Conservation (phyloP, 2,329 filamentous ascomycete species). For the Trichoderma sp. region DNA sequence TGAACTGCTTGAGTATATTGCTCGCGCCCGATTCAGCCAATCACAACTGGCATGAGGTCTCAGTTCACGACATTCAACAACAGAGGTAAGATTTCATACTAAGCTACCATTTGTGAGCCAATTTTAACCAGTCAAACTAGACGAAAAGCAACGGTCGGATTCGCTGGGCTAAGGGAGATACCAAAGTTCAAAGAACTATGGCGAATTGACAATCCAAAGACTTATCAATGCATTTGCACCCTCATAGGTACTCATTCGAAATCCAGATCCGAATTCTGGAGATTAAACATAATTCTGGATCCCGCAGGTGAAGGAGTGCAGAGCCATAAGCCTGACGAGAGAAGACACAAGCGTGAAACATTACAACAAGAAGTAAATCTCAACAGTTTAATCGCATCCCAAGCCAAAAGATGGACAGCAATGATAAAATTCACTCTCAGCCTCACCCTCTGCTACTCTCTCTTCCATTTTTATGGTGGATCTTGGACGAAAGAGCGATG, state of each 20-base stretch:
- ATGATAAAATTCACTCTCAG: background rate
- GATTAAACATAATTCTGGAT: background rate
- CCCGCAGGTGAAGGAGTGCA: background rate
- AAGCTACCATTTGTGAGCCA: background rate
- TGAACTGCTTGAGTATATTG: background rate
- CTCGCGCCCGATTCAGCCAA: background rate
- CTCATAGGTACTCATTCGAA: background rate
- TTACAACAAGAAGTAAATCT: background rate
- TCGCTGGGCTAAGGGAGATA: background rate
- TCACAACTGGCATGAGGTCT: background rate
- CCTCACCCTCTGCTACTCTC: background rate
- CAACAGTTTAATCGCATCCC: background rate
- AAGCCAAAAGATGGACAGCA: background rate
- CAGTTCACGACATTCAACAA: background rate
- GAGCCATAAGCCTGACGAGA: background rate
- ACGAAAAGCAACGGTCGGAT: background rate
- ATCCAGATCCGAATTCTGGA: background rate
- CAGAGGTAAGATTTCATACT: background rate
- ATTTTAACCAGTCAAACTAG: background rate
- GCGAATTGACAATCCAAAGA: background rate
- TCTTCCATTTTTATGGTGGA: background rate
- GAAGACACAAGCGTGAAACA: background rate
- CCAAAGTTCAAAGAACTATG: background rate
- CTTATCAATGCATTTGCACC: background rate
- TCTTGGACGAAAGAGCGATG: background rate